A percentile compares a stretch with the other conserved stretches of the same genome.
Conservation (phyloP, 192 early-diverging fungal species). For the Diversispora epigaea region DNA sequence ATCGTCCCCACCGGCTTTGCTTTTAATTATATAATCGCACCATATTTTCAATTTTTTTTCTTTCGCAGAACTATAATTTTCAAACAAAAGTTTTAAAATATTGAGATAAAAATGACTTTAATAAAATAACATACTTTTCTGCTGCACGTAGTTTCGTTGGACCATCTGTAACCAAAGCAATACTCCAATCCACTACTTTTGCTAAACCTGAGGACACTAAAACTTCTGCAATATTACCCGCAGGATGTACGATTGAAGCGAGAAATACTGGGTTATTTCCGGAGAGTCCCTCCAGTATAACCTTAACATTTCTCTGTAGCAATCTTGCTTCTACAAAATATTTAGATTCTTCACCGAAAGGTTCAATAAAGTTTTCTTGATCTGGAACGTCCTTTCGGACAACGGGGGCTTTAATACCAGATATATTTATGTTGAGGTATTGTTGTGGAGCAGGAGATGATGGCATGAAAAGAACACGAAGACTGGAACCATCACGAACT, state of each 20-base stretch:
- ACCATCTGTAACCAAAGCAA: slow-evolving; percentile 70
- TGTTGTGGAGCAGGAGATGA: slow-evolving; percentile 57
- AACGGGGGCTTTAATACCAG: slow-evolving; percentile 84
- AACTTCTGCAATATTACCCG: slow-evolving; percentile 90
- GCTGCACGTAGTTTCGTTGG: slow-evolving; percentile 71
- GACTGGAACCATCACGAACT: slow-evolving; percentile 88
- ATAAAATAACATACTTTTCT: slow-evolving; percentile 58
- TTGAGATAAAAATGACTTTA: background rate
- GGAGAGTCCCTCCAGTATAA: slow-evolving; percentile 76
- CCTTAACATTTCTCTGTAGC: slow-evolving; percentile 86
- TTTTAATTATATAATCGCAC: slow-evolving; percentile 66
- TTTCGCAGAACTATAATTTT: slow-evolving; percentile 55
- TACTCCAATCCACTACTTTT: slow-evolving; percentile 84
- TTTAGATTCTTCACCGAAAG: slow-evolving; percentile 91
- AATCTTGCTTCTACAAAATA: slow-evolving; percentile 89
- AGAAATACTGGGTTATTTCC: slow-evolving; percentile 70
- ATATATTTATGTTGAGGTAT: slow-evolving; percentile 75
- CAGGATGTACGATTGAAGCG: slow-evolving; percentile 77
- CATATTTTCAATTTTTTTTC: slow-evolving; percentile 84
- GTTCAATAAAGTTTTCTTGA: slow-evolving; percentile 74
- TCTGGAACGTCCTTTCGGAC: slow-evolving; percentile 75
- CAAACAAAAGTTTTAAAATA: background rate
- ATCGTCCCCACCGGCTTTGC: slow-evolving; percentile 50
- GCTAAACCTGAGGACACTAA: slow-evolving; percentile 80
- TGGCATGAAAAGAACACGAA: slow-evolving; percentile 71